Base-by-base conservation (phyloP, 495 filamentous ascomycete genomes). In the Penicillium roqueforti region DNA sequence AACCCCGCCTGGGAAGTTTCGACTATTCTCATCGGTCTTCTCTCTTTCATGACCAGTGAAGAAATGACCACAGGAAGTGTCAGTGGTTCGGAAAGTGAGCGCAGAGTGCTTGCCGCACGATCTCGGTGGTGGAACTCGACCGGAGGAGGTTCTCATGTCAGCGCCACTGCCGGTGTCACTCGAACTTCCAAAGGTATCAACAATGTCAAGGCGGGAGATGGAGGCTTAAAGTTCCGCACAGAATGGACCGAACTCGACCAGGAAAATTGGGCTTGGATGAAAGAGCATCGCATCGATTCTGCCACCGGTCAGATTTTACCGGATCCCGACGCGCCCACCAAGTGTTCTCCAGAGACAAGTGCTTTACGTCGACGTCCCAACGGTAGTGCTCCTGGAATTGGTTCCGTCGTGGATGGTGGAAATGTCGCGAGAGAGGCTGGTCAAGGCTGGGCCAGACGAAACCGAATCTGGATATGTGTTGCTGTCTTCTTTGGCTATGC, bases 1-100 rank as follows among this genome's bases (percentile, higher is more conserved):
- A 98, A 98, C 66, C 93, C 93, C 9, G 92, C 93, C n/a, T 98
- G 93, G 93, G 91, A 95, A 60, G 93, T 97, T 10, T 90, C 85
- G 39, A 98, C 93, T 3, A 98, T 98, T 60, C 76, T 98, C 18
- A 96, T 96, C 55, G 93, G 93, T 36, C 77, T 98, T 16, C 78
- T 97, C 51, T 91, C 87, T 37, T 98, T 98, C 70, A 98, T 98
- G 93, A 97, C 92, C 3, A 89, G 87, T 55, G 92, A 98, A 63
- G 93, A 98, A 73, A 97, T 97, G 92, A 98, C 93, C 1, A 97
- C 95, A 1, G 93, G 93, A 4, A 89, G 85, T 37, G 83, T 98
- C n/a, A 84, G 84, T 31, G 89, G 86, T 6, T 83, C 83, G 7
- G 86, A 92, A 37, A 70, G 79, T 13, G 91, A 97, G 74, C 83